These are phyloP conservation scores for Chaetomium tenue DNA, from an alignment of 495 filamentous ascomycete species.

Conservation along the genomic window DNA sequence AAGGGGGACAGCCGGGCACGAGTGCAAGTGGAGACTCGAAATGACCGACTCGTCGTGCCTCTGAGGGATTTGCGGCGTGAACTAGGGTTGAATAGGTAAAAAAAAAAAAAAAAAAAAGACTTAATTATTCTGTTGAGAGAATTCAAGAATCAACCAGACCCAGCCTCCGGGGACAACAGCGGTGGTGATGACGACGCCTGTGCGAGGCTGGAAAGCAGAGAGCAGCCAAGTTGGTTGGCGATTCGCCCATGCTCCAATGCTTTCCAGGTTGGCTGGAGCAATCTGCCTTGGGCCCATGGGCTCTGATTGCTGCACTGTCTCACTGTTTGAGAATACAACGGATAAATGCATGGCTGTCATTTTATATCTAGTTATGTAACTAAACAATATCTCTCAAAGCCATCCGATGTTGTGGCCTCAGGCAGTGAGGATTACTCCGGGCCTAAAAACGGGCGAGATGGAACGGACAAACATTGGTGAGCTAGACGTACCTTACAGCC, in stretches of 20 bases:
- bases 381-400: background rate
- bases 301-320: background rate
- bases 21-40: background rate
- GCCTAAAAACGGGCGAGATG: background rate
- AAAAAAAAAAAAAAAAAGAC: background rate
- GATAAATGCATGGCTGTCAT: background rate
- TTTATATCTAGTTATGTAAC: background rate
- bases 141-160: slow-evolving; percentile 8
- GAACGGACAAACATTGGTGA: no score
- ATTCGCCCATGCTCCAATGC: slow-evolving; percentile 12
- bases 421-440: background rate
- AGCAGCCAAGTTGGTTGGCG: slow-evolving; percentile 8
- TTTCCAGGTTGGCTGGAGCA: background rate
- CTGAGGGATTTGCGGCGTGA: slow-evolving; percentile 8
- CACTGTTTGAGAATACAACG: background rate
- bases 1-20: slow-evolving; percentile 3
- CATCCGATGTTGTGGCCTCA: background rate
- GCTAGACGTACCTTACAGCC: no score
- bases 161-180: slow-evolving; percentile 4
- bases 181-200: slow-evolving; percentile 24
- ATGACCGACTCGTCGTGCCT: background rate
- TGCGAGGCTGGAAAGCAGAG: slow-evolving; percentile 18
- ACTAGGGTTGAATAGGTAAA: background rate
- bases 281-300: background rate
- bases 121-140: background rate